phyloP scores from a whole-genome alignment of 768 basidiomycete species.

The Neoboletus magnificus region DNA sequence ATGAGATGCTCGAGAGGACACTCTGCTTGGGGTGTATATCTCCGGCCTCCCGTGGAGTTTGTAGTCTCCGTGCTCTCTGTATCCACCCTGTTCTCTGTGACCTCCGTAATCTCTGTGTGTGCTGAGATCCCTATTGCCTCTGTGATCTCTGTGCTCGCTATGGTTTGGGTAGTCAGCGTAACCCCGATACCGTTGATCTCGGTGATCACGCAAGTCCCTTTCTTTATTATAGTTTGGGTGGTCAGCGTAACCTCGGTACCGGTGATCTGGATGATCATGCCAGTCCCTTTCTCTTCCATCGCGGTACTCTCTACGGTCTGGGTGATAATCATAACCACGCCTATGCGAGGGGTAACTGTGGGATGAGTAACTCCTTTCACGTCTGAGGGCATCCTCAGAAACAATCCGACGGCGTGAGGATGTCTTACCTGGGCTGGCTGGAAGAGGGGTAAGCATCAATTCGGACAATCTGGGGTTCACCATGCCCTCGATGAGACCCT shows the following conservation, averaged over 20 bases:
- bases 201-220: conserved; percentile 11
- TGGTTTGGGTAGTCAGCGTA: conserved; percentile 14
- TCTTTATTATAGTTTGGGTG: conserved; percentile 17
- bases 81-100: conserved; percentile 10
- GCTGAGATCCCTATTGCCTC: conserved; percentile 6
- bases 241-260: conserved; percentile 19
- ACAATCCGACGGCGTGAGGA: neutral
- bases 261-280: conserved; percentile 21
- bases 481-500: conserved; percentile 21
- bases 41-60: conserved; percentile 14
- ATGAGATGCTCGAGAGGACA: conserved; percentile 28
- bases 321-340: conserved; percentile 19
- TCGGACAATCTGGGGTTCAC: conserved; percentile 26
- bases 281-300: conserved; percentile 20
- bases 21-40: conserved; percentile 16
- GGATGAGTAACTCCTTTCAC: conserved; percentile 24
- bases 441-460: conserved; percentile 22
- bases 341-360: conserved; percentile 24
- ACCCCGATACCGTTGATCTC: conserved; percentile 21
- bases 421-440: conserved; percentile 19
- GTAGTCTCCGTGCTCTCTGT: conserved; percentile 18
- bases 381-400: conserved; percentile 16
- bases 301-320: conserved; percentile 21
- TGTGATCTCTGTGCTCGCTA: conserved; percentile 15
- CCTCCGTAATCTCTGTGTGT: conserved; percentile 6